phyloP scores from a whole-genome alignment of 2,329 filamentous ascomycete species.

The Aspergillus sp. region DNA sequence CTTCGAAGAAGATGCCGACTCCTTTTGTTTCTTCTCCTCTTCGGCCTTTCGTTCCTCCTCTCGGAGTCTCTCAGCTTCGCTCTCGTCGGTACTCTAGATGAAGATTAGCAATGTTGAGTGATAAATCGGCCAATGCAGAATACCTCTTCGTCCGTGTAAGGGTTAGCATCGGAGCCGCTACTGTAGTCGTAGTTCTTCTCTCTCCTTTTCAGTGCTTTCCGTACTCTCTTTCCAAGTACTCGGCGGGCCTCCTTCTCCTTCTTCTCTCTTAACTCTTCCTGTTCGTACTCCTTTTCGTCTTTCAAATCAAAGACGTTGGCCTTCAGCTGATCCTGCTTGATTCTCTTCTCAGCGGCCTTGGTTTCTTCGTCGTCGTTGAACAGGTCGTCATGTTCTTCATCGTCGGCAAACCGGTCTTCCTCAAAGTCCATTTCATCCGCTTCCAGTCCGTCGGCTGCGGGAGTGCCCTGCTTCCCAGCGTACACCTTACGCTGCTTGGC shows the following conservation, averaged over 20 bases:
- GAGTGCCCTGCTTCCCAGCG: slow-evolving; percentile 43
- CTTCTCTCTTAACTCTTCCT: slow-evolving; percentile 63
- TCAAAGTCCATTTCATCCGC: slow-evolving; percentile 67
- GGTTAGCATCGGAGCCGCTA: slow-evolving; percentile 62
- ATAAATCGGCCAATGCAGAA: slow-evolving; percentile 19
- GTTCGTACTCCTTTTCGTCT: slow-evolving; percentile 67
- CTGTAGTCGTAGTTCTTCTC: slow-evolving; percentile 87
- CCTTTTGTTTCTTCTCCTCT: slow-evolving; percentile 53
- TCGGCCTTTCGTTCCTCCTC: slow-evolving; percentile 60
- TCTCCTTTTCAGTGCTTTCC: slow-evolving; percentile 77
- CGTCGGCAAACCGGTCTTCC: slow-evolving; percentile 77
- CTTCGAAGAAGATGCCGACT: slow-evolving; percentile 62
- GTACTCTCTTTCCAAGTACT: slow-evolving; percentile 70
- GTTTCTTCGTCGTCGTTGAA: slow-evolving; percentile 82
- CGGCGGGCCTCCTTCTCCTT: slow-evolving; percentile 65
- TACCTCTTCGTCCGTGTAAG: slow-evolving; percentile 55
- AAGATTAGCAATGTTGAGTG: slow-evolving; percentile 18
- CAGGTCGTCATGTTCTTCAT: slow-evolving; percentile 73
- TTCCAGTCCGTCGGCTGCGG: slow-evolving; percentile 52
- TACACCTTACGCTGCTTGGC: slow-evolving; percentile 46
- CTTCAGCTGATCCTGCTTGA: slow-evolving; percentile 77
- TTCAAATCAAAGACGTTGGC: slow-evolving; percentile 82
- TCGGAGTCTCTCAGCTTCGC: slow-evolving; percentile 62
- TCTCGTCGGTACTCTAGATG: slow-evolving; percentile 57
- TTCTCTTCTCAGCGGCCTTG: slow-evolving; percentile 68